phyloP scores from a whole-genome alignment of 345 rosid genomes.

The Syzygium aqueum region DNA sequence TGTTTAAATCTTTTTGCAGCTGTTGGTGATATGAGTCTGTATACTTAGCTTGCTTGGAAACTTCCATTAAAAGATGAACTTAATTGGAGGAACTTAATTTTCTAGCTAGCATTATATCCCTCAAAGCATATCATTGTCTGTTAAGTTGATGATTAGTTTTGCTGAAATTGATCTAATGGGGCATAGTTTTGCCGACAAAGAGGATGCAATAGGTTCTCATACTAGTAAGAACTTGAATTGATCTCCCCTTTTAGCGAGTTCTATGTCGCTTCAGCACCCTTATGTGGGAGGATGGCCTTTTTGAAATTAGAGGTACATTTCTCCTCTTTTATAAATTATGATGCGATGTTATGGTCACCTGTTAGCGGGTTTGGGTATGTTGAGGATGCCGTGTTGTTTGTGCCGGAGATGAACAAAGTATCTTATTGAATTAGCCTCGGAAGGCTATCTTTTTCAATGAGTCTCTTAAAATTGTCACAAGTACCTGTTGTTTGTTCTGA shows the following conservation, averaged over 20 bases:
- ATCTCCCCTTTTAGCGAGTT: not conserved
- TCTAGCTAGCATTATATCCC: not conserved
- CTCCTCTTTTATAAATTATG: not conserved
- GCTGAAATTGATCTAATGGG: not conserved
- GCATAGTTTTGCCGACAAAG: not conserved
- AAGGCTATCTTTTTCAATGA: not conserved
- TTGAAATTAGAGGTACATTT: not conserved
- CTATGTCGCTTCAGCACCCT: not conserved
- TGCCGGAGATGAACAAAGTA: not conserved
- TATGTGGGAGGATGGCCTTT: not conserved
- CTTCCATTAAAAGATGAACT: not conserved
- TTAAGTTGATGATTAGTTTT: not conserved
- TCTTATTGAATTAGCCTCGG: not conserved
- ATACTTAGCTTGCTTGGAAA: not conserved
- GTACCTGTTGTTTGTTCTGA: not conserved
- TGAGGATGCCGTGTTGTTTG: not conserved
- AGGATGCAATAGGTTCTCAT: not conserved
- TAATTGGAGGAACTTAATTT: not conserved
- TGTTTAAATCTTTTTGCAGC: slow-evolving; percentile 4
- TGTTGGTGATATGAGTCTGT: not conserved
- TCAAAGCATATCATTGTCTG: not conserved
- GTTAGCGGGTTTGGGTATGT: not conserved
- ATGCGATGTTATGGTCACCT: not conserved
- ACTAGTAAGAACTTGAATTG: not conserved
- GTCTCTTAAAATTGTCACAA: not conserved